Evolutionary conservation across 306 rosid species (phyloP).

Genomic region (Dalbergia oliveri): DNA sequence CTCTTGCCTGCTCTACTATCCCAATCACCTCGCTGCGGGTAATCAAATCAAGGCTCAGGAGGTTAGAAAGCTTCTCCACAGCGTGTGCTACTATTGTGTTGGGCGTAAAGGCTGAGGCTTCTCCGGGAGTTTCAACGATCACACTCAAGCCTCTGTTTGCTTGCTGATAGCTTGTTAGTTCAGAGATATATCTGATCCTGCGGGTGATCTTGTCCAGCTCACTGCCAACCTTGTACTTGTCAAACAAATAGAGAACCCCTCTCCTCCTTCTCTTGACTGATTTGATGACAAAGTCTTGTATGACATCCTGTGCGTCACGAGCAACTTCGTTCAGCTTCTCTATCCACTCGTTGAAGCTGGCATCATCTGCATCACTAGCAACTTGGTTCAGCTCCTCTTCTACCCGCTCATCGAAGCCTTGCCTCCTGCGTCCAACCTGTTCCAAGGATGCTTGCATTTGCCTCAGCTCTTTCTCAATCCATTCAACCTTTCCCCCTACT

Average conservation of each 20-base stretch:
- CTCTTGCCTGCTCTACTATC: neutral
- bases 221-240: neutral
- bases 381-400: neutral
- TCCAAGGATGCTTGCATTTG: slow-evolving; percentile 27
- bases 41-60: neutral
- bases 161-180: neutral
- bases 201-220: neutral
- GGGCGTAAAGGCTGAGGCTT: neutral
- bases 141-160: neutral
- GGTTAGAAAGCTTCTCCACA: neutral
- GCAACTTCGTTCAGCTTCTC: neutral
- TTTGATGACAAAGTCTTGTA: slow-evolving; percentile 21
- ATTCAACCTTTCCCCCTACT: neutral
- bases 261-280: slow-evolving; percentile 24
- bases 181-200: neutral
- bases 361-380: slow-evolving; percentile 17
- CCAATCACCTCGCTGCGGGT: neutral
- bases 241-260: neutral
- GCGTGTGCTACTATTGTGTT: neutral
- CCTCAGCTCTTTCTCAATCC: slow-evolving; percentile 44
- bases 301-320: slow-evolving; percentile 12
- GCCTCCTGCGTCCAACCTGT: neutral
- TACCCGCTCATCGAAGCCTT: neutral
- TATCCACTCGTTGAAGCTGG: neutral
- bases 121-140: slow-evolving; percentile 17